Base-by-base conservation (phyloP, 1,284 basidiomycete species). In the Apiotrichum brassicae region DNA sequence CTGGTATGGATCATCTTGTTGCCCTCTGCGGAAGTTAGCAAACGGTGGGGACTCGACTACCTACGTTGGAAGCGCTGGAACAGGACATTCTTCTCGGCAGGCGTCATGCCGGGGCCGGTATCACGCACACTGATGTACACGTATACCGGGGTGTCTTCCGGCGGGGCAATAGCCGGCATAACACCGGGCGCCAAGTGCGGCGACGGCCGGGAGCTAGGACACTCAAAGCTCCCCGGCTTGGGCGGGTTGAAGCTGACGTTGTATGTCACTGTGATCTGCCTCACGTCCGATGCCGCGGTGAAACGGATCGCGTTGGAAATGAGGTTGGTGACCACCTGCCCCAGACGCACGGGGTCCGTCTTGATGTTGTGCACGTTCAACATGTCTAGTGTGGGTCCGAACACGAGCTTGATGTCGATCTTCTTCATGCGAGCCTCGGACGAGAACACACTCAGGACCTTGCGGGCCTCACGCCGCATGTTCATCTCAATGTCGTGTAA, bases 291-390 rank as follows among this genome's bases (percentile, higher is more conserved):
- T 9, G 38, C 32, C 1, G 56, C 51, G 2, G 61, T 64, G 43
- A 64, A 67, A 3, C 61, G 53, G 19, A 63, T 63, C 2, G 62
- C 59, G 38, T 63, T 63, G 13, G 57, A 54, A 7, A 61, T 52
- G 8, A 63, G 51, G 42, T 63, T 63, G 45, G 60, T 66, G 23
- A 65, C 30, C 4, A 67, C 59, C 47, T 69, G 66, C 0, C 61
- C 59, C 6, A 69, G 53, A 6, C 66, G 57, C 11, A 65, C 65
- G 0, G 62, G 61, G 39, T 69, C 66, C 24, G 61, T 62, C 40
- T 56, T 60, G 46, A 67, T 43, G 12, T 16, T 20, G 3, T 23
- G 6, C 9, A 59, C 38, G 13, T 49, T 40, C 13, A 54, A 18
- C 9, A 16, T n/a, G 7, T 43, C 28, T 26, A 63, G 41, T 9